A percentile compares a stretch with the other conserved stretches of the same genome.
phyloP scores from a whole-genome alignment of 192 early-diverging fungal genomes.

The Oehlia diaphana region DNA sequence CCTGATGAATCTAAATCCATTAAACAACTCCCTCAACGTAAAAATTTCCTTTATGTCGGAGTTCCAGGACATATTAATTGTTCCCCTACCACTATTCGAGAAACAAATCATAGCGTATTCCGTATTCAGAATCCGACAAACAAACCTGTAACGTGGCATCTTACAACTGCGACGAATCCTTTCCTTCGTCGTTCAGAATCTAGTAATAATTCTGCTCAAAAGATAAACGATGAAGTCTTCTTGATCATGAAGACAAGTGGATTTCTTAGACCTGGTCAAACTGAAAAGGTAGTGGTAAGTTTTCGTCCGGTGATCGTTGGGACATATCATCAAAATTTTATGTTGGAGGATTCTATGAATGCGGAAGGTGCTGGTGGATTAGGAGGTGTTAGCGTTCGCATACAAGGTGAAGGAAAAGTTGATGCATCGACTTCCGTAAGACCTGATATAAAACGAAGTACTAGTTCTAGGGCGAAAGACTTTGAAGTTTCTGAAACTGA shows the following conservation, averaged over 20 bases:
- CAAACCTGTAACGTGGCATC: conserved; percentile 29
- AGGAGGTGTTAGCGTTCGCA: conserved; percentile 20
- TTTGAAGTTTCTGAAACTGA: conserved; percentile 27
- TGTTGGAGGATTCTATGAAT: conserved; percentile 25
- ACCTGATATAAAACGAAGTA: neutral
- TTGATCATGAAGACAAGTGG: conserved; percentile 28
- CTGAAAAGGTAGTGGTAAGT: conserved; percentile 22
- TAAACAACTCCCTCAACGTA: conserved; percentile 23
- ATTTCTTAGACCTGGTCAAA: conserved; percentile 22
- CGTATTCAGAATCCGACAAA: conserved; percentile 30
- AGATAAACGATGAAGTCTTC: conserved; percentile 31
- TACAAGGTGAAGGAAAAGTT: conserved; percentile 30
- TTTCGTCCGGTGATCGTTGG: conserved; percentile 29
- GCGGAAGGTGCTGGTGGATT: conserved; percentile 18
- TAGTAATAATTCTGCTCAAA: conserved; percentile 10
- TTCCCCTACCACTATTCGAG: conserved; percentile 16
- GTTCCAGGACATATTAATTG: conserved; percentile 24
- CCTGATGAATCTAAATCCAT: conserved; percentile 19
- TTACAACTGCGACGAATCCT: conserved; percentile 30
- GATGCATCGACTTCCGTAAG: neutral
- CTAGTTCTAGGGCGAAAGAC: neutral
- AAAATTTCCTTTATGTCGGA: conserved; percentile 28
- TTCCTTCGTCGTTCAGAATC: conserved; percentile 25
- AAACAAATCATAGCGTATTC: conserved; percentile 13
- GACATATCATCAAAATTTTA: conserved; percentile 27